phyloP scores from a whole-genome alignment of 805 yeast species.

The Schwanniomyces pseudopolymorphus region DNA sequence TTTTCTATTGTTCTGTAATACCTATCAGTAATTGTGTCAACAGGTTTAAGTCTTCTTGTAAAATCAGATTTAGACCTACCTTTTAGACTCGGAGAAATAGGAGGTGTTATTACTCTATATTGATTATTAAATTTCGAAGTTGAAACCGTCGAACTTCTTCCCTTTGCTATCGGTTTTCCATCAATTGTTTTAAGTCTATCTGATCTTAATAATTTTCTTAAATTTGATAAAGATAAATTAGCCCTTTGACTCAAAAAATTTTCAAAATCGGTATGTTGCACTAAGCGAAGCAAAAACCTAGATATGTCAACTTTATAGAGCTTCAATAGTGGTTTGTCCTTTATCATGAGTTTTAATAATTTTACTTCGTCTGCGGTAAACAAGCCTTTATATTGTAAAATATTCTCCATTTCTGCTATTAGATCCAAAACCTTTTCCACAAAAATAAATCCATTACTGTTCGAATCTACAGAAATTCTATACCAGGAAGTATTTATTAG shows the following conservation, averaged over 20 bases:
- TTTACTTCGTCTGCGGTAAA: slow-evolving; percentile 16
- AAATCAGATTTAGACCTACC: slow-evolving; percentile 1
- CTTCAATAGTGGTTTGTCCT: slow-evolving; percentile 16
- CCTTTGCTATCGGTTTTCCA: neutral
- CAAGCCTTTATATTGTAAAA: slow-evolving; percentile 13
- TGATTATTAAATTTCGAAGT: neutral
- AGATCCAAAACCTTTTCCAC: slow-evolving; percentile 20
- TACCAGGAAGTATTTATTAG: slow-evolving; percentile 22
- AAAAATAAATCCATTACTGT: slow-evolving; percentile 18
- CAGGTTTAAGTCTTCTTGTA: slow-evolving; percentile 8
- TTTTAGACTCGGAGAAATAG: slow-evolving; percentile 3
- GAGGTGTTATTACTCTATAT: slow-evolving; percentile 9
- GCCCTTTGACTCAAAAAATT: slow-evolving; percentile 21
- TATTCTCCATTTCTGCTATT: slow-evolving; percentile 20
- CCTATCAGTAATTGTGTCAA: slow-evolving; percentile 4
- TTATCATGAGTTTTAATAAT: slow-evolving; percentile 14
- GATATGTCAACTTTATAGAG: slow-evolving; percentile 21
- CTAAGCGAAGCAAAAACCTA: slow-evolving; percentile 23
- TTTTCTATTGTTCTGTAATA: slow-evolving; percentile 1
- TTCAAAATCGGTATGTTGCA: slow-evolving; percentile 16
- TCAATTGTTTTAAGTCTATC: neutral
- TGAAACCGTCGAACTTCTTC: neutral
- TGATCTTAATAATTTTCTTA: neutral
- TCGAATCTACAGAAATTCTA: slow-evolving; percentile 5
- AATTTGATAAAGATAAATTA: slow-evolving; percentile 9